Evolutionary conservation across 495 filamentous ascomycete species (phyloP).

Genomic region (Tirmania nivea): DNA sequence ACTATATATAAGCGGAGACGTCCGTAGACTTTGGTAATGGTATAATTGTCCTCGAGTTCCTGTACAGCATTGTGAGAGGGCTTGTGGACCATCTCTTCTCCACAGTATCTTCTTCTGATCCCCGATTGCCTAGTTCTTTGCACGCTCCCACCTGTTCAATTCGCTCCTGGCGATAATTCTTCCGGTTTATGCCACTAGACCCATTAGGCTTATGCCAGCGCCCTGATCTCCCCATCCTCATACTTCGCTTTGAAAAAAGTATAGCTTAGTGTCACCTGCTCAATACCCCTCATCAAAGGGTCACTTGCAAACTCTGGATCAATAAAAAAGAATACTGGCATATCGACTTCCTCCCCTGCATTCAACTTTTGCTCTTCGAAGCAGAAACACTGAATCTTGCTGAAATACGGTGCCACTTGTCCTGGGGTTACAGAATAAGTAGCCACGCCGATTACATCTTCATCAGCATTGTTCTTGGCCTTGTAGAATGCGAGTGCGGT

Average conservation of each 20-base stretch:
- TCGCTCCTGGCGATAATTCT: no score
- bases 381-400: slow-evolving; percentile 99
- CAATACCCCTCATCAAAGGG: slow-evolving; percentile 75
- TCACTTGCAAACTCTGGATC: slow-evolving; percentile 90
- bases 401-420: slow-evolving; percentile 93
- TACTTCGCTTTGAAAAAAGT: slow-evolving; percentile 82
- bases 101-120: no score
- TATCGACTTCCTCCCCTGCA: slow-evolving; percentile 92
- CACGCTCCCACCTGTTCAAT: no score
- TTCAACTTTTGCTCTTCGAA: slow-evolving; percentile 89
- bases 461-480: slow-evolving; percentile 67
- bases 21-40: no score
- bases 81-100: no score
- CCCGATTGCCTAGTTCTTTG: no score
- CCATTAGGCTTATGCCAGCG: no score
- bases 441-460: slow-evolving; percentile 93
- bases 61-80: no score
- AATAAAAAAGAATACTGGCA: slow-evolving; percentile 99
- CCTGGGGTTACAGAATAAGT: slow-evolving; percentile 93
- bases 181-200: no score
- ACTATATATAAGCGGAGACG: no score
- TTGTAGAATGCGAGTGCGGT: slow-evolving; percentile 97
- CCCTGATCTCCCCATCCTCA: background rate
- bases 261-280: slow-evolving; percentile 86
- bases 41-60: no score